These are phyloP conservation scores for Kazachstania africana DNA, from an alignment of 805 yeast species.

Conservation along the genomic window DNA sequence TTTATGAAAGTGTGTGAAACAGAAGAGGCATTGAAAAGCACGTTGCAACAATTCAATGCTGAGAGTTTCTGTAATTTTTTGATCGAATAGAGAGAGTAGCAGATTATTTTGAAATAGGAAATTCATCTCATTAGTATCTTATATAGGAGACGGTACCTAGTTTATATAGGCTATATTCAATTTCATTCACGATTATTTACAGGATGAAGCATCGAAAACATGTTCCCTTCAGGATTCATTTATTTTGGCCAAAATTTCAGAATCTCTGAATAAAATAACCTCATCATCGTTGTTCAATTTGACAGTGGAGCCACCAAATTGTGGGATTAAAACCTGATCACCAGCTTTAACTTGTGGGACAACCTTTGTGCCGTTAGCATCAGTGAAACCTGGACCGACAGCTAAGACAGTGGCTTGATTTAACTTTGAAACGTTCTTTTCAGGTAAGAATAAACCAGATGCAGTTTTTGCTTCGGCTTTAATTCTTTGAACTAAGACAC, in stretches of 20 bases:
- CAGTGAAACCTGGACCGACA: conserved; percentile 86
- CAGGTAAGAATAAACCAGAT: conserved; percentile 88
- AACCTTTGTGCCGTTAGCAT: conserved; percentile 61
- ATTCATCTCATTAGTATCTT: too few species aligned
- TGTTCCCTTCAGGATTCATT: conserved; percentile 36
- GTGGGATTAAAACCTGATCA: conserved; percentile 88
- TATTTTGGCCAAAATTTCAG: conserved; percentile 90
- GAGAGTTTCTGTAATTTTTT: conserved; percentile 28
- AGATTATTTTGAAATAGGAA: too few species aligned
- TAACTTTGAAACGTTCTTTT: conserved; percentile 88
- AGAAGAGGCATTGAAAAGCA: conserved; percentile 38
- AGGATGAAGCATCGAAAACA: too few species aligned
- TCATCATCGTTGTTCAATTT: conserved; percentile 75
- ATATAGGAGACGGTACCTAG: too few species aligned
- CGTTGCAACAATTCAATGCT: conserved; percentile 39
- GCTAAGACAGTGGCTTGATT: conserved; percentile 88
- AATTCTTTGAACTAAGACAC: conserved; percentile 89
- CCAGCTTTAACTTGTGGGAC: conserved; percentile 75
- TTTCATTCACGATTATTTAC: too few species aligned
- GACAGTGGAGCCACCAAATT: conserved; percentile 84
- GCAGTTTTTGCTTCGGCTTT: conserved; percentile 88
- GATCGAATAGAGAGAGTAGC: too few species aligned
- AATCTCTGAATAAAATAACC: conserved; percentile 76
- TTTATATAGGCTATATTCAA: too few species aligned
- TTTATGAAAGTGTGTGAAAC: conserved; percentile 42